Conservation (phyloP, 306 rosid species). For the Fragaria ananassa region DNA sequence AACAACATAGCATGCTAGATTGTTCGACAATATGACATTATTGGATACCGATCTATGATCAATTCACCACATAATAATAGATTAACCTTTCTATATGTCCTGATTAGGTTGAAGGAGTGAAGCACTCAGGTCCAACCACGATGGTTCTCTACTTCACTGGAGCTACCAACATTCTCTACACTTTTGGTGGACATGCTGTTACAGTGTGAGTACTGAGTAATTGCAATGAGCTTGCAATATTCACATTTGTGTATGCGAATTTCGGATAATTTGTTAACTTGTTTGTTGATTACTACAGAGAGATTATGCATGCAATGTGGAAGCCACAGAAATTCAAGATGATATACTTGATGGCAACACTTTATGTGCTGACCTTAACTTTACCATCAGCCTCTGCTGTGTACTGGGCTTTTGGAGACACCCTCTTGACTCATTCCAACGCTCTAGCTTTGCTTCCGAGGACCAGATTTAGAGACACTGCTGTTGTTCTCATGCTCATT, state of each 20-base stretch:
- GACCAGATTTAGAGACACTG: slow-evolving; percentile 68
- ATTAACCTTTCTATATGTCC: neutral
- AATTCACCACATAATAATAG: neutral
- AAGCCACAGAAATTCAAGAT: slow-evolving; percentile 94
- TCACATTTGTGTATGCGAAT: neutral
- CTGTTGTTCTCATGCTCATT: slow-evolving; percentile 94
- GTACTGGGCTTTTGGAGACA: slow-evolving; percentile 95
- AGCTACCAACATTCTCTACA: slow-evolving; percentile 96
- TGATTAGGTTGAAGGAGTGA: slow-evolving; percentile 79
- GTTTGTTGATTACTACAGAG: slow-evolving; percentile 42
- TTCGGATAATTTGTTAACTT: neutral
- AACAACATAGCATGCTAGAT: neutral
- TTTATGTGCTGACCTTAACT: slow-evolving; percentile 85
- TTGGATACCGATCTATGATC: neutral
- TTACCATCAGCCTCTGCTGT: slow-evolving; percentile 93
- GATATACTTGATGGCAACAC: slow-evolving; percentile 83
- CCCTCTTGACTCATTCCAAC: slow-evolving; percentile 83
- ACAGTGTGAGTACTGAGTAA: slow-evolving; percentile 60
- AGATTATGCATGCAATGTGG: slow-evolving; percentile 99
- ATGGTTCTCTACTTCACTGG: slow-evolving; percentile 96
- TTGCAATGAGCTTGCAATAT: neutral
- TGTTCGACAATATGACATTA: too few relatives aligned
- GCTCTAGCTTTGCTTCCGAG: slow-evolving; percentile 86
- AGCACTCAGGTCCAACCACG: slow-evolving; percentile 83
- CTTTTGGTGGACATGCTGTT: slow-evolving; percentile 98